Evolutionary conservation across 768 basidiomycete genomes (phyloP).

Genomic region (Chalciporus sphaerocephalus): DNA sequence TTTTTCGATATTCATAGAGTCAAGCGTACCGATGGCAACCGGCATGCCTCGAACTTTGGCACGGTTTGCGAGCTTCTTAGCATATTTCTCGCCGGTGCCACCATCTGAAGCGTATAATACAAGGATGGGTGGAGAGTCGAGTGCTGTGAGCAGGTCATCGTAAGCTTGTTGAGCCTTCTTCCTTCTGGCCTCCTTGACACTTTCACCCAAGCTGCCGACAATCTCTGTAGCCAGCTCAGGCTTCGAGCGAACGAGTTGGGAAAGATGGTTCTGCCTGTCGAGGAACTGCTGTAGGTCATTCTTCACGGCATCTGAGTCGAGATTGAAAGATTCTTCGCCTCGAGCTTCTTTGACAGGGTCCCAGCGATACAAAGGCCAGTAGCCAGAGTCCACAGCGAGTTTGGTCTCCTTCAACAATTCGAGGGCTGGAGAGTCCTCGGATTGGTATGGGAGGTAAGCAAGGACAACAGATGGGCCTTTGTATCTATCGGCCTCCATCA

Average conservation of each 20-base stretch:
- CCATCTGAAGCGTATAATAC: constrained; percentile 95
- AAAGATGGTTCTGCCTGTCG: constrained; percentile 93
- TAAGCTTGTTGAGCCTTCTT: constrained; percentile 79
- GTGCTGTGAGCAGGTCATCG: constrained; percentile 71
- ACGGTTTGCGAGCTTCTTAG: constrained; percentile 79
- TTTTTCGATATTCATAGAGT: constrained; percentile 73
- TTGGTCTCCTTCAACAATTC: constrained; percentile 97
- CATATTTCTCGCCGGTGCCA: constrained; percentile 93
- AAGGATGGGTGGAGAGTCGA: constrained; percentile 85
- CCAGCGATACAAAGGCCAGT: constrained; percentile 99
- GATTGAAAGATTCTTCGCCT: constrained; percentile 80
- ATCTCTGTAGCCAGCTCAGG: constrained; percentile 80
- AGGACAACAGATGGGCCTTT: constrained; percentile 88
- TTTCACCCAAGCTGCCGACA: constrained; percentile 80
- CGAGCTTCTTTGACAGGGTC: constrained; percentile 77
- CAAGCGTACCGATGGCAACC: constrained; percentile 69
- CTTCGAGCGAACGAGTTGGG: constrained; percentile 79
- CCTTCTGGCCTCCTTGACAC: constrained; percentile 77
- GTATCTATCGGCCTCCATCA: constrained; percentile 88
- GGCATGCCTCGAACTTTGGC: constrained; percentile 83
- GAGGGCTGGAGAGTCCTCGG: constrained; percentile 73
- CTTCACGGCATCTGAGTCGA: constrained; percentile 93
- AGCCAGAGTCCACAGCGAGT: constrained; percentile 90
- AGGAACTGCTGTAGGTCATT: constrained; percentile 91
- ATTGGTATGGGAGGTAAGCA: constrained; percentile 87